Evolutionary conservation across 768 basidiomycete genomes (phyloP), one percentile per base, ranked within the genome.

Genomic region (Mycena rebaudengoi): DNA sequence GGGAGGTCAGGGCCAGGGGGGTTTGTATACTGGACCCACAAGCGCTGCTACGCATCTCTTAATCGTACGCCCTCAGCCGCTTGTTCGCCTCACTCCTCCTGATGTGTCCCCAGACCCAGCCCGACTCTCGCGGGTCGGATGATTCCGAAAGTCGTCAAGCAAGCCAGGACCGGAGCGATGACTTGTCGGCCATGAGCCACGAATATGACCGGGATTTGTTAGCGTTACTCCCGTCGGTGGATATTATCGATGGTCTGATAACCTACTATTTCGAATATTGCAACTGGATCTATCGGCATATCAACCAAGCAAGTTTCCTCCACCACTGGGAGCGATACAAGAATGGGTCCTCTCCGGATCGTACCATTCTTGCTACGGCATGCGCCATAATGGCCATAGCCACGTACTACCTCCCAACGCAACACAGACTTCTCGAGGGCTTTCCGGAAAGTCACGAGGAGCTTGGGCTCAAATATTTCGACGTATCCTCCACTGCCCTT

Each of bases 201-300:
- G 86, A 86, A 60, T 89, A 91, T 69, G 92, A 94, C 77, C 83
- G 86, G 44, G 92, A 94, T 74, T 82, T 95, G 10, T 83, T 92
- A 64, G 79, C 82, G 5, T 75, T 84, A 58, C 83, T 95, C 3
- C 92, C 92, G 3, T 78, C 85, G 20, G 75, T 90, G 54, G 85
- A 89, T 45, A 79, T 88, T 52, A 88, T 94, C 69, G 92, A 94
- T 70, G 85, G 83, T 18, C 86, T 95, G 53, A 82, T 95, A 71
- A 76, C 78, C 48, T 90, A 88, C 76, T 94, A 95, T 75, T 94
- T 94, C 69, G 90, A 92, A 68, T 91, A 91, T 71, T 92, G 91
- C 83, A 93, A 91, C 75, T 95, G 92, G 92, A 87, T 94, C 53
- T 92, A 93, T 75, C 88, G 91, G 39, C 89, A 92, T 71, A 85